phyloP scores from a whole-genome alignment of 2,329 filamentous ascomycete genomes.

The Paraconiothyrium sp. region DNA sequence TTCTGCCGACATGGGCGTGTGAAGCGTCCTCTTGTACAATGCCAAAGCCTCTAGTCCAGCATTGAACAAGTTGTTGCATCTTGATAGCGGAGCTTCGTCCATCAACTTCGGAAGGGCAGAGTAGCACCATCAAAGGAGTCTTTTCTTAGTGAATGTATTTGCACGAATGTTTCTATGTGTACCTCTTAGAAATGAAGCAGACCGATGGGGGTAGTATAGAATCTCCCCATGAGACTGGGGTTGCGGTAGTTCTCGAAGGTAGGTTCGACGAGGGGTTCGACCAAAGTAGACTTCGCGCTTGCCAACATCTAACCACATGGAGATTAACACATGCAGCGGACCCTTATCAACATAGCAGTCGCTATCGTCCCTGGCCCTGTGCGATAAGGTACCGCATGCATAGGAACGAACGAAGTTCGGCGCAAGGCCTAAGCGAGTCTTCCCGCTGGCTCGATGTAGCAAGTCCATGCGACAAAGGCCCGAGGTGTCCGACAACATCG shows the following conservation, averaged over 20 bases:
- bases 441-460: neutral
- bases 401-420: neutral
- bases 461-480: neutral
- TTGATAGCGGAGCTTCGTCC: neutral
- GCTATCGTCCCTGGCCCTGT: neutral
- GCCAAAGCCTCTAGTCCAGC: no score
- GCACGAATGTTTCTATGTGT: neutral
- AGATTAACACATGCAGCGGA: neutral
- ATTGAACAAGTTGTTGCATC: neutral
- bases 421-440: neutral
- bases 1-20: neutral
- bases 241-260: neutral
- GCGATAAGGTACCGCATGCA: neutral
- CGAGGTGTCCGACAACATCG: neutral
- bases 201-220: neutral
- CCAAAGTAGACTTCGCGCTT: neutral
- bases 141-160: neutral
- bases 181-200: neutral
- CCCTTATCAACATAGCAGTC: neutral
- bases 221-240: no score
- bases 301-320: neutral
- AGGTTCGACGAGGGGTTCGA: neutral
- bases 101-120: neutral
- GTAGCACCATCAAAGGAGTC: neutral
- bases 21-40: no score